Conservation (phyloP, 2,329 filamentous ascomycete species). For the Atkinsonella hypoxylon region DNA sequence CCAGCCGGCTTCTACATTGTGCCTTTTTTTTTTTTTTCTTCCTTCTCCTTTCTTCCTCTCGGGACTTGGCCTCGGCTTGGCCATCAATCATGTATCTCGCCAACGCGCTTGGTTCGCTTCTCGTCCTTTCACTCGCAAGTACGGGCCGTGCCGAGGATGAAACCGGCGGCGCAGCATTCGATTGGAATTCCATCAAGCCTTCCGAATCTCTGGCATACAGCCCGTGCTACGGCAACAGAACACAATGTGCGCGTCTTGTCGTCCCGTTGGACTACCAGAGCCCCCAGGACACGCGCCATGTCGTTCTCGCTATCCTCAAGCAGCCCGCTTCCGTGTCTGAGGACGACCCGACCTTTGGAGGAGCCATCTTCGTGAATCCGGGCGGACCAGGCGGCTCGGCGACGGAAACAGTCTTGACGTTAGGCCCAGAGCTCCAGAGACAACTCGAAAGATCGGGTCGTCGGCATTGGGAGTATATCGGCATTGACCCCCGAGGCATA, state of each 20-base stretch:
- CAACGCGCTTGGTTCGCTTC: neutral
- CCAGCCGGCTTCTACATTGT: neutral
- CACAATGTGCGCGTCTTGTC: constrained; percentile 28
- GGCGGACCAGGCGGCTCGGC: constrained; percentile 28
- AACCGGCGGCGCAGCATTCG: neutral
- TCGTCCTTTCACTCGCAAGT: neutral
- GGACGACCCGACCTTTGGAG: constrained; percentile 23
- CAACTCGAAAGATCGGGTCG: constrained; percentile 14
- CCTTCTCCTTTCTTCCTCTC: neutral
- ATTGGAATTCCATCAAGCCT: constrained; percentile 9
- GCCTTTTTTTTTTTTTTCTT: too few relatives aligned
- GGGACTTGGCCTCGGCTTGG: neutral
- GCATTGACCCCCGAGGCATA: constrained; percentile 29
- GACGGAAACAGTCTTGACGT: constrained; percentile 12
- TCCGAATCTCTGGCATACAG: constrained; percentile 13
- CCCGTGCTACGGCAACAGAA: constrained; percentile 20
- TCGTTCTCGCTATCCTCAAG: constrained; percentile 26
- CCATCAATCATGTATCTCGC: neutral
- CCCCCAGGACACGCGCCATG: constrained; percentile 12
- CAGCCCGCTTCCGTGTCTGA: constrained; percentile 23
- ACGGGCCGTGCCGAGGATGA: neutral
- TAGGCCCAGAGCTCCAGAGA: constrained; percentile 15
- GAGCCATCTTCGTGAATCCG: constrained; percentile 26
- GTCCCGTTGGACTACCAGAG: constrained; percentile 28
- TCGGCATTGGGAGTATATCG: constrained; percentile 25